Evolutionary conservation across 2,329 filamentous ascomycete species (phyloP).

Genomic region (Diplodia mutila): DNA sequence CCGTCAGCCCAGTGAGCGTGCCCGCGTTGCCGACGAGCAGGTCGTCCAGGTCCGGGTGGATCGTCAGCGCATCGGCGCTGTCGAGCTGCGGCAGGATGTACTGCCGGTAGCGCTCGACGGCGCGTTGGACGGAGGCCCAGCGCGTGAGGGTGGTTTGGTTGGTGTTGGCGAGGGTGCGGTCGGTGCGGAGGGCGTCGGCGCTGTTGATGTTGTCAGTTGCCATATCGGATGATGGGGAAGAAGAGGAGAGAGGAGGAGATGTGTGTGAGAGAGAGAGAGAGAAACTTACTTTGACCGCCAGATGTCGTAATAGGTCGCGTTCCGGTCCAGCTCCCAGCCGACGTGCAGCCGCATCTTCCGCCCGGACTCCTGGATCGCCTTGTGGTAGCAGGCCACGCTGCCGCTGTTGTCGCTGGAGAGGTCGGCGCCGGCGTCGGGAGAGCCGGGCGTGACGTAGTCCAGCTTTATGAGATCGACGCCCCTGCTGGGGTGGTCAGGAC

Average conservation of each 20-base stretch:
- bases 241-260: too few relatives aligned
- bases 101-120: slow-evolving; percentile 38
- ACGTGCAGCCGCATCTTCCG: slow-evolving; percentile 35
- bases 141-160: slow-evolving; percentile 32
- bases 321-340: slow-evolving; percentile 36
- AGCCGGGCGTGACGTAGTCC: slow-evolving; percentile 36
- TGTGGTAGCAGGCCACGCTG: slow-evolving; percentile 33
- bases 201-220: neutral
- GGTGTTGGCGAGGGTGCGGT: slow-evolving; percentile 36
- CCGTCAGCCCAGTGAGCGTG: slow-evolving; percentile 32
- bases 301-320: slow-evolving; percentile 31
- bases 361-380: slow-evolving; percentile 34
- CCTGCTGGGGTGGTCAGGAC: neutral
- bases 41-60: slow-evolving; percentile 38
- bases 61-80: slow-evolving; percentile 29
- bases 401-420: slow-evolving; percentile 31
- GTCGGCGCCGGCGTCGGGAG: slow-evolving; percentile 30
- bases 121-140: slow-evolving; percentile 33
- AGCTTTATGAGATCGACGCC: slow-evolving; percentile 38
- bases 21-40: slow-evolving; percentile 34
- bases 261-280: too few relatives aligned
- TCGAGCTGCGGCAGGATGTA: slow-evolving; percentile 32
- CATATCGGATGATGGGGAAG: neutral
- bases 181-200: slow-evolving; percentile 36
- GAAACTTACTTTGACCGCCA: slow-evolving; percentile 30